A percentile compares a stretch with the other conserved stretches of the same genome.
These are phyloP conservation scores for Corymbia calophylla DNA, from an alignment of 441 rosid genomes.

Conservation along the genomic window DNA sequence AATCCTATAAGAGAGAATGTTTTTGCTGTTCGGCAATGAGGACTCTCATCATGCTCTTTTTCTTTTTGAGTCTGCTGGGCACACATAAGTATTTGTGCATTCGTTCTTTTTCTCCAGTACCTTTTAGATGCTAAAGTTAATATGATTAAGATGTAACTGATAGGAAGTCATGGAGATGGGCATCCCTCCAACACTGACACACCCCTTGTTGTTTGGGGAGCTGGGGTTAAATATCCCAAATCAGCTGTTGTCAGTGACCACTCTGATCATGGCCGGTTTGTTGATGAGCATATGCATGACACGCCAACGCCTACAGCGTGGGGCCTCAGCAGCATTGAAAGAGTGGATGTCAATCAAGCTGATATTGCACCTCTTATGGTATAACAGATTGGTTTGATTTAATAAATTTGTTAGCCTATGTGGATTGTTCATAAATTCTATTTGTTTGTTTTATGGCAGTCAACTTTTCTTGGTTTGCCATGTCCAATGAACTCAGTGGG, in stretches of 20 bases:
- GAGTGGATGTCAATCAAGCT: constrained; percentile 98
- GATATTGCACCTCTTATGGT: constrained; percentile 98
- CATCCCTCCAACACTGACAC: constrained; percentile 95
- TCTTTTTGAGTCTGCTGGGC: not conserved
- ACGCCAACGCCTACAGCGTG: constrained; percentile 77
- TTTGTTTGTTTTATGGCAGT: constrained; percentile 41
- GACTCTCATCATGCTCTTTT: not conserved
- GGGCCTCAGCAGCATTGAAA: constrained; percentile 76
- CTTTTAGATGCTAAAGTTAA: not conserved
- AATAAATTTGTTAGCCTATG: not conserved
- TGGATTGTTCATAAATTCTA: constrained; percentile 2
- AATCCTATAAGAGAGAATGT: not conserved
- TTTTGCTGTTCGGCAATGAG: not conserved
- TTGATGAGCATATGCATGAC: constrained; percentile 91
- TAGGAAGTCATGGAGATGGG: constrained; percentile 99
- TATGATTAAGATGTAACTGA: not conserved
- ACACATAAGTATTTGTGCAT: not conserved
- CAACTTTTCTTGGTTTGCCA: constrained; percentile 92
- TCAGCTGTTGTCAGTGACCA: constrained; percentile 31
- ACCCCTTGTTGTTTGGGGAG: constrained; percentile 98
- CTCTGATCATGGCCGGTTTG: constrained; percentile 51
- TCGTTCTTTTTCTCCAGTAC: not conserved
- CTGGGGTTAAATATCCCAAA: constrained; percentile 72
- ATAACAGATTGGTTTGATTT: constrained; percentile 6
- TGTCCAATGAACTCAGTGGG: constrained; percentile 95